Evolutionary conservation across 192 early-diverging fungal genomes (phyloP), one percentile per base, ranked within the genome.

Genomic region (Chytriomyces sp.): DNA sequence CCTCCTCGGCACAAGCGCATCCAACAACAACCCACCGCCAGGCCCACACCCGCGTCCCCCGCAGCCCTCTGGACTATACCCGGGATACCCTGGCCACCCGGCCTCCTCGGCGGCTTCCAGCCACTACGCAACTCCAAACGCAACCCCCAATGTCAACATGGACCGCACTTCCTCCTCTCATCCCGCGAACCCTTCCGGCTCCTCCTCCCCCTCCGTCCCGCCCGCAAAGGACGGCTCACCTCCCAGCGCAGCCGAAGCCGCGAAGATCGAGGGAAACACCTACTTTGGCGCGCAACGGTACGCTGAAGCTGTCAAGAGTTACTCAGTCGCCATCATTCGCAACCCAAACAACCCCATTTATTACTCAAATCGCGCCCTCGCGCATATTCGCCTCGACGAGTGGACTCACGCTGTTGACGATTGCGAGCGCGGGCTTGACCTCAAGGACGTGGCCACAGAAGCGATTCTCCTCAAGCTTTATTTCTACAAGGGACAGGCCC

Each of bases 281-380:
- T 59, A 72, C 55, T 79, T 82, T 74, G 78, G 76, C 31, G 28
- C 58, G 6, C 60, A 59, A 8, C 30, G 66, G 3, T 82, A 75
- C 56, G 41, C 28, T 1, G 72, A 59, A 14, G 77, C 81, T 2
- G 63, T 82, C 44, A 60, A 44, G 19, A 61, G 53, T n/a, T 82
- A 82, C 64, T 72, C 73, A 10, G 32, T 57, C n/a, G 80, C 77
- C 30, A 77, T 82, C 75, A 89, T 89, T 69, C 77, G 91, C 62
- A 80, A 88, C 66, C 83, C 90, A 2, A 75, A 38, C 7, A 83
- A 88, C 49, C 76, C 88, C 19, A 75, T 85, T 3, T 95, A 92
- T 73, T 95, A 89, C 75, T 91, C 91, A n/a, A 95, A 95, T 67
- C 78, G 93, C 10, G 93, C 93, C 12, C 82, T 93, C 10, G 91